These are phyloP conservation scores for Geosiphon pyriformis DNA, from an alignment of 192 early-diverging fungal species.

Conservation along the genomic window DNA sequence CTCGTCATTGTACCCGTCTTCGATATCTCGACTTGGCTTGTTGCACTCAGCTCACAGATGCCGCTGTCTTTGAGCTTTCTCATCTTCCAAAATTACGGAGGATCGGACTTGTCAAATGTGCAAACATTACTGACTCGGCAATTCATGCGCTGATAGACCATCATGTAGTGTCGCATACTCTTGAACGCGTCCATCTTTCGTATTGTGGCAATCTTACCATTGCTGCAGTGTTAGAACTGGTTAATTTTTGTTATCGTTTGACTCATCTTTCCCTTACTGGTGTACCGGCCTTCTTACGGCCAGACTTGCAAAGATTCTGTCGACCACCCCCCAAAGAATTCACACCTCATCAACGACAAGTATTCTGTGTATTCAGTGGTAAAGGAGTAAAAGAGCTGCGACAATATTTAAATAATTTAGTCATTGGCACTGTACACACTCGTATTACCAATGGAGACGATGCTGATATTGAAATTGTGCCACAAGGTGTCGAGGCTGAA, in stretches of 20 bases:
- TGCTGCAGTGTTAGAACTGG: conserved; percentile 38
- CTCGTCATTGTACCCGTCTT: conserved; percentile 44
- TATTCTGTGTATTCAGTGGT: conserved; percentile 57
- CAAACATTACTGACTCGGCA: conserved; percentile 49
- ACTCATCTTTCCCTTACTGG: conserved; percentile 54
- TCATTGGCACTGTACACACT: neutral
- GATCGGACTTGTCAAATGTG: conserved; percentile 58
- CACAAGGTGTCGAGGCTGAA: neutral
- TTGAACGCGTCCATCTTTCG: conserved; percentile 53
- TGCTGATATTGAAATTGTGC: neutral
- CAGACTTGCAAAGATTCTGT: conserved; percentile 46
- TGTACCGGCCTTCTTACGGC: conserved; percentile 46
- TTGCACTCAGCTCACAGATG: conserved; percentile 48
- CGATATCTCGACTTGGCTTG: conserved; percentile 55
- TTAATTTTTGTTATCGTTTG: conserved; percentile 42
- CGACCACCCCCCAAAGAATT: conserved; percentile 49
- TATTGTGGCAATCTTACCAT: conserved; percentile 50
- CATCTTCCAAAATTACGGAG: conserved; percentile 47
- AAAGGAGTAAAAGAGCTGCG: conserved; percentile 50
- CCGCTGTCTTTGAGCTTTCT: conserved; percentile 44
- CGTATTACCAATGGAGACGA: neutral
- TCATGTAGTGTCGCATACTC: conserved; percentile 34
- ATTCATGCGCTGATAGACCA: conserved; percentile 45
- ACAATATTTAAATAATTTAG: conserved; percentile 34
- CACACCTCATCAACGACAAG: conserved; percentile 44